phyloP scores from a whole-genome alignment of 352 stramenopile genomes.

The Pythium grandisporangium region DNA sequence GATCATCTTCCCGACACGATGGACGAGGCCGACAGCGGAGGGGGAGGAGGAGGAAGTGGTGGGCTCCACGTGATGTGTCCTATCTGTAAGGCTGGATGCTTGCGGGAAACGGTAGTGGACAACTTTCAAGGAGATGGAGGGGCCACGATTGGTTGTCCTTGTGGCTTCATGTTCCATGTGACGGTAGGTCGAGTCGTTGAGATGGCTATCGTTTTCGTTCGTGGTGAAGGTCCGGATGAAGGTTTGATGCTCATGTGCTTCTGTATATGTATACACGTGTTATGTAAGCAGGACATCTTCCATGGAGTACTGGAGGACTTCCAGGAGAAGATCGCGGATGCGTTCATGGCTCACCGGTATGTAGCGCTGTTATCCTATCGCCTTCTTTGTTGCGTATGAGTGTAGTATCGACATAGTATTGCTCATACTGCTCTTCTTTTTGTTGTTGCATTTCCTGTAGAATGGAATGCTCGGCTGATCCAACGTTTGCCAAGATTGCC shows the following conservation, averaged over 20 bases:
- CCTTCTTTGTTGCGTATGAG: no score
- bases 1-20: no score
- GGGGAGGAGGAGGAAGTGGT: neutral
- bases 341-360: conserved; percentile 53
- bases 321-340: conserved; percentile 39
- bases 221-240: no score
- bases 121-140: conserved; percentile 3
- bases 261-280: no score
- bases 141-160: conserved; percentile 27
- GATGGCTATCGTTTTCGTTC: neutral
- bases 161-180: conserved; percentile 39
- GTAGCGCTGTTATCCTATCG: neutral
- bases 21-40: neutral
- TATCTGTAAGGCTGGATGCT: conserved; percentile 30
- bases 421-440: neutral
- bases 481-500: conserved; percentile 22
- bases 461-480: conserved; percentile 32
- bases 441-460: conserved; percentile 11
- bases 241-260: no score
- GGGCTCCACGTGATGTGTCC: conserved; percentile 32
- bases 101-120: conserved; percentile 16
- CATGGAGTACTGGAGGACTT: conserved; percentile 51
- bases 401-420: no score
- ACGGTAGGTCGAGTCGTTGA: conserved; percentile 11
- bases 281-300: conserved; percentile 20